These are phyloP conservation scores for Asterionellopsis glacialis DNA, from an alignment of 108 stramenopile genomes.

Conservation along the genomic window DNA sequence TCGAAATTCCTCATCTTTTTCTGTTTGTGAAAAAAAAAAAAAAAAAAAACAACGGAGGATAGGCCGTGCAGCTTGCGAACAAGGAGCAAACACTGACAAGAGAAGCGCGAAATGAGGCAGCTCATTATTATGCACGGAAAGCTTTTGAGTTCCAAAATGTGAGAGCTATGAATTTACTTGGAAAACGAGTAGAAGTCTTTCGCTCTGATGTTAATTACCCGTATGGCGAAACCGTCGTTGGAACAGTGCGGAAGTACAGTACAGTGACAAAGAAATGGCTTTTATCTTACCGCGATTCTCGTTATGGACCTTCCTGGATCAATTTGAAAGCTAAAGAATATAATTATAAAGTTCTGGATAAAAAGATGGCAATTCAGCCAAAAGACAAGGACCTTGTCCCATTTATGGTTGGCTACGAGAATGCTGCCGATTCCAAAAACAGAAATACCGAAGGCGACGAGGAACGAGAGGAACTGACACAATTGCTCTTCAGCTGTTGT, in stretches of 20 bases:
- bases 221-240: slow-evolving; percentile 52
- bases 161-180: slow-evolving; percentile 24
- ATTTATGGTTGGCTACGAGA: slow-evolving; percentile 36
- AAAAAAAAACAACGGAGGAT: no score
- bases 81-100: slow-evolving; percentile 38
- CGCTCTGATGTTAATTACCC: slow-evolving; percentile 62
- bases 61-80: slow-evolving; percentile 17
- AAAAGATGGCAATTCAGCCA: slow-evolving; percentile 9
- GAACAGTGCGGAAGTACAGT: slow-evolving; percentile 37
- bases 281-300: slow-evolving; percentile 42
- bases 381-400: slow-evolving; percentile 39
- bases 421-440: slow-evolving; percentile 12
- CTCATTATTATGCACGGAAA: slow-evolving; percentile 39
- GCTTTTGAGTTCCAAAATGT: slow-evolving; percentile 33
- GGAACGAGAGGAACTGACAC: slow-evolving; percentile 9
- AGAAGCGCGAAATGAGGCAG: slow-evolving; percentile 43
- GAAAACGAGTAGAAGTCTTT: slow-evolving; percentile 42
- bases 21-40: no score
- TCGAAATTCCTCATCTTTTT: no score
- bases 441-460: slow-evolving; percentile 5
- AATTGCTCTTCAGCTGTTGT: slow-evolving; percentile 11
- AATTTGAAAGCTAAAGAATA: slow-evolving; percentile 44
- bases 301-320: slow-evolving; percentile 51
- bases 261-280: slow-evolving; percentile 45
- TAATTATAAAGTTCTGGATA: slow-evolving; percentile 34